Evolutionary conservation across 108 stramenopile species (phyloP).

Genomic region (Conticribra weissflogii): DNA sequence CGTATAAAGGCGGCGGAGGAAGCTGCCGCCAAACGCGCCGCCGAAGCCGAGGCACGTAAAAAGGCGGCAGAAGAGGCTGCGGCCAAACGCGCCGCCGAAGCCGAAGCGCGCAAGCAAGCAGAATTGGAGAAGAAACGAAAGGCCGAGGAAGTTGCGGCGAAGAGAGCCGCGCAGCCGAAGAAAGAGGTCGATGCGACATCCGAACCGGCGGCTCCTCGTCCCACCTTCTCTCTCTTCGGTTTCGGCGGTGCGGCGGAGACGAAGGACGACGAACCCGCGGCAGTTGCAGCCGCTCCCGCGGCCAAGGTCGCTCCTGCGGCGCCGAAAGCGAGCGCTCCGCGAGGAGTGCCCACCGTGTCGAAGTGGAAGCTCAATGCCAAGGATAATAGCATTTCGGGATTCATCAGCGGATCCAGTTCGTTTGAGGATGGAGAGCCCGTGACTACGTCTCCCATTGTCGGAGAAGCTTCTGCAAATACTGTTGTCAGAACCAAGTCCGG

Average conservation of each 20-base stretch:
- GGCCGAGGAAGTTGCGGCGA: constrained; percentile 19
- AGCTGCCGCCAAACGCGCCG: constrained; percentile 12
- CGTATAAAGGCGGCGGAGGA: constrained; percentile 30
- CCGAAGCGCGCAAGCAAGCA: constrained; percentile 12
- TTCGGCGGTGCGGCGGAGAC: too few relatives aligned
- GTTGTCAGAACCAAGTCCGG: constrained; percentile 57
- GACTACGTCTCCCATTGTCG: constrained; percentile 51
- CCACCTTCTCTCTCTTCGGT: too few relatives aligned
- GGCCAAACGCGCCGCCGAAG: constrained; percentile 12
- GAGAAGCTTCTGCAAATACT: constrained; percentile 33
- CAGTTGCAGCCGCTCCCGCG: constrained; percentile 19
- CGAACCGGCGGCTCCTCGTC: too few relatives aligned
- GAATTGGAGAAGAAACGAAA: constrained; percentile 28
- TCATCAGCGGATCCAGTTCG: constrained; percentile 49
- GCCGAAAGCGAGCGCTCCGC: constrained; percentile 32
- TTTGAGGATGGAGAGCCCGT: constrained; percentile 60
- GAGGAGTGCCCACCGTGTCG: constrained; percentile 56
- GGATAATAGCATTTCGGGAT: constrained; percentile 61
- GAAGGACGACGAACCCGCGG: constrained; percentile 11
- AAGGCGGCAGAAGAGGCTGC: constrained; percentile 6
- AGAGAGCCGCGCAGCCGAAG: constrained; percentile 18
- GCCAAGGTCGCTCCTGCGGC: constrained; percentile 23
- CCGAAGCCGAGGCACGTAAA: constrained; percentile 13
- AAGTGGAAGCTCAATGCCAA: constrained; percentile 53
- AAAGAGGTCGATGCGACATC: constrained; percentile 22